Percentiles rank a stretch among this genome's conserved stretches.
Evolutionary conservation across 2,329 filamentous ascomycete genomes (phyloP).

Genomic region (Pseudogymnoascus sp.): DNA sequence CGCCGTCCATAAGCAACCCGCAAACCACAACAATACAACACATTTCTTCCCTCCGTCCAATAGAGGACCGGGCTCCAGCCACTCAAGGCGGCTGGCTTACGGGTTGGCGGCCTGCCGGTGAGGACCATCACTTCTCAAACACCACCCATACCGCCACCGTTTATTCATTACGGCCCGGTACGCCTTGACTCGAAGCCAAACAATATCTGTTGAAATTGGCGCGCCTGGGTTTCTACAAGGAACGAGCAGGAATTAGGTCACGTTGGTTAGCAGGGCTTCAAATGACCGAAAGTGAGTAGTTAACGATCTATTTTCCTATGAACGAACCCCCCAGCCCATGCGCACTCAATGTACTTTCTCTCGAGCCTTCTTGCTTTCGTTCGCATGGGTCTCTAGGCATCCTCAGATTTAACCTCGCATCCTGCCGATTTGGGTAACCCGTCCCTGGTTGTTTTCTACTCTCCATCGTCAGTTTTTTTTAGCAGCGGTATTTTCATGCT

Average conservation of each 20-base stretch:
- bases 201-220: background rate
- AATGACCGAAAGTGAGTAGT: slow-evolving; percentile 15
- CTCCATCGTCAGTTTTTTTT: background rate
- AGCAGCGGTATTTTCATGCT: background rate
- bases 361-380: background rate
- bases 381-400: slow-evolving; percentile 2
- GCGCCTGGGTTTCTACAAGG: background rate
- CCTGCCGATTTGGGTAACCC: background rate
- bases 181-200: background rate
- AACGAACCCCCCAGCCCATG: background rate
- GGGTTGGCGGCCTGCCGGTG: background rate
- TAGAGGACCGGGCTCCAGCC: background rate
- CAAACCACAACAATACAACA: slow-evolving; percentile 4
- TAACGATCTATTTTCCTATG: background rate
- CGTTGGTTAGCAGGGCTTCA: slow-evolving; percentile 10
- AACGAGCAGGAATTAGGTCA: background rate
- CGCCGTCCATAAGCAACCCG: background rate
- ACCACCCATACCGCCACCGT: background rate
- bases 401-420: slow-evolving; percentile 1
- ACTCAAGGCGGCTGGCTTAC: background rate
- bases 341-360: background rate
- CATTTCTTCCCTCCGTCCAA: background rate
- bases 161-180: background rate
- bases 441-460: background rate
- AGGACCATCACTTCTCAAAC: background rate